A percentile compares a stretch with the other conserved stretches of the same genome.
These are phyloP conservation scores for Simplicillium aogashimaense DNA, from an alignment of 2,329 filamentous ascomycete genomes.

Conservation along the genomic window DNA sequence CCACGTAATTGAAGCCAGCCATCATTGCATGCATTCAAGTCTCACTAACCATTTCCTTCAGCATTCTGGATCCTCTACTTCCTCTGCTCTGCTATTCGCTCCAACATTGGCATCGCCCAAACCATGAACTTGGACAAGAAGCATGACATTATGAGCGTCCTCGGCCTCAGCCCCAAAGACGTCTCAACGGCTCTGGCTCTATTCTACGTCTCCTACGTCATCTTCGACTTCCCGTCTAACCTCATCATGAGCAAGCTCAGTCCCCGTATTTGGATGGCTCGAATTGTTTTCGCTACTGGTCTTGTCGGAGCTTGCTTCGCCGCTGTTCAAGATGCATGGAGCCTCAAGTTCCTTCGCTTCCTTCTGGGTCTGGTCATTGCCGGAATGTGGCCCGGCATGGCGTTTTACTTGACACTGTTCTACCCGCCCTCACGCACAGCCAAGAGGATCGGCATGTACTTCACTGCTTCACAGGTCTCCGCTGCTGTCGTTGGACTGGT, in stretches of 20 bases:
- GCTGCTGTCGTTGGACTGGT: slow-evolving; percentile 83
- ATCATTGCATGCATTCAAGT: not conserved
- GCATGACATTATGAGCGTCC: slow-evolving; percentile 66
- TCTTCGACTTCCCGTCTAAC: slow-evolving; percentile 85
- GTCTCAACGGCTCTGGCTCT: slow-evolving; percentile 76
- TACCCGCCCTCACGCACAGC: slow-evolving; percentile 81
- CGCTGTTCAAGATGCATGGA: slow-evolving; percentile 74
- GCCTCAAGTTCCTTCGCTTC: slow-evolving; percentile 77
- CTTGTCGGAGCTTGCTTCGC: slow-evolving; percentile 77
- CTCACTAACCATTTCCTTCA: too few species aligned
- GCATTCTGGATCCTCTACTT: slow-evolving; percentile 91
- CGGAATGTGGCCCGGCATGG: slow-evolving; percentile 93
- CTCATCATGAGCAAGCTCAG: slow-evolving; percentile 78
- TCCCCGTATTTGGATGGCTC: slow-evolving; percentile 83
- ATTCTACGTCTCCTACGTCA: slow-evolving; percentile 86
- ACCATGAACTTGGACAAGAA: slow-evolving; percentile 70
- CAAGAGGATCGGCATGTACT: slow-evolving; percentile 84
- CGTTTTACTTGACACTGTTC: slow-evolving; percentile 84
- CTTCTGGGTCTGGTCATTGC: slow-evolving; percentile 81
- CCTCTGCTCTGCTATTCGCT: slow-evolving; percentile 81
- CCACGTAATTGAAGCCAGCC: slow-evolving; percentile 31
- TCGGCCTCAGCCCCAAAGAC: slow-evolving; percentile 63
- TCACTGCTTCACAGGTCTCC: slow-evolving; percentile 79
- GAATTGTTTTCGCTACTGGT: slow-evolving; percentile 81
- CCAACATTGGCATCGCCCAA: slow-evolving; percentile 87